Evolutionary conservation across 371 early-diverging fungal genomes (phyloP).

Genomic region (Apophysomyces elegans): DNA sequence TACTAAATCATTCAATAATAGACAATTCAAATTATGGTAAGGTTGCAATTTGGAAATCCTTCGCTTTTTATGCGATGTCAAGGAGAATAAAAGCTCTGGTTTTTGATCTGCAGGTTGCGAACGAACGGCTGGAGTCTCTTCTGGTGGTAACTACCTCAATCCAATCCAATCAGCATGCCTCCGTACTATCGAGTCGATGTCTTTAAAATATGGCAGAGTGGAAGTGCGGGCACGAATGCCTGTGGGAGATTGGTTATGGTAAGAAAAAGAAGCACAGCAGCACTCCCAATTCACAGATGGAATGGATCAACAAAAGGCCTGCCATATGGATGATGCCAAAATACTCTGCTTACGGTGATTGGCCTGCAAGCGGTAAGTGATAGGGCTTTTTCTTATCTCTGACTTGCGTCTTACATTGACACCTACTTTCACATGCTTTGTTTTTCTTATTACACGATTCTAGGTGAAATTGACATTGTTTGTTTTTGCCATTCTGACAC

Average conservation of each 20-base stretch:
- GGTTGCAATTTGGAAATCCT: background rate
- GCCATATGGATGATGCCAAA: conserved; percentile 77
- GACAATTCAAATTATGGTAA: conserved; percentile 48
- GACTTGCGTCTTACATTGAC: too few relatives aligned
- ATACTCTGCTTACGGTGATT: conserved; percentile 65
- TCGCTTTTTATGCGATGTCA: background rate
- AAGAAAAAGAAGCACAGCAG: conserved; percentile 11
- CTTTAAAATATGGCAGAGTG: conserved; percentile 63
- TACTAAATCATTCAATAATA: conserved; percentile 3
- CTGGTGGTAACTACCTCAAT: conserved; percentile 62
- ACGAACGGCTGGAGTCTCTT: conserved; percentile 45
- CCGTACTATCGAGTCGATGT: conserved; percentile 51
- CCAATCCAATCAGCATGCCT: conserved; percentile 70
- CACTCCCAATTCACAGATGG: background rate
- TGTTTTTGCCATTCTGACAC: background rate
- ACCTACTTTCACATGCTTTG: background rate
- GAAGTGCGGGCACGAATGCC: conserved; percentile 71
- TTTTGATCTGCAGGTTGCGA: conserved; percentile 51
- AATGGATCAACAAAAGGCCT: conserved; percentile 28
- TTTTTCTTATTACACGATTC: background rate
- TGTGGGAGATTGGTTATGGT: conserved; percentile 74
- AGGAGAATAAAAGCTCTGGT: background rate
- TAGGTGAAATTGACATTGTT: conserved; percentile 57
- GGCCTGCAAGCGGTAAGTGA: conserved; percentile 75
- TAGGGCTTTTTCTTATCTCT: conserved; percentile 23